phyloP scores from a whole-genome alignment of 768 basidiomycete genomes.

The Filobasidium floriforme region DNA sequence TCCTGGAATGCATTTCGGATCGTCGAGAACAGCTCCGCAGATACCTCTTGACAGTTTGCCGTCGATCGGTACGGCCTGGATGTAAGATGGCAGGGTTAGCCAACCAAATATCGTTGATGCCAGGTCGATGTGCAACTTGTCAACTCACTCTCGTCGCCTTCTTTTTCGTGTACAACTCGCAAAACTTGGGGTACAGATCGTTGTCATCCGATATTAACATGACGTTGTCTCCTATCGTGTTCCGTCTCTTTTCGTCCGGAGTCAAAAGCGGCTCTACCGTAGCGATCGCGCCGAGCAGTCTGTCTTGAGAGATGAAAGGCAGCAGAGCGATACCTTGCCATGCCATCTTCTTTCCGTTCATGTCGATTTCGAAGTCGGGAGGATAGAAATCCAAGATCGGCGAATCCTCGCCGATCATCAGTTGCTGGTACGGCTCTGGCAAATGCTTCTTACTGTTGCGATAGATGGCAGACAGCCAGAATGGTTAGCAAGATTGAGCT shows the following conservation, averaged over 20 bases:
- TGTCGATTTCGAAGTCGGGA: slow-evolving; percentile 82
- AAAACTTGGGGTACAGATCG: slow-evolving; percentile 76
- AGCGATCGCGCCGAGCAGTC: slow-evolving; percentile 76
- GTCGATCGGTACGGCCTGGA: slow-evolving; percentile 68
- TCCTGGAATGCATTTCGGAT: slow-evolving; percentile 82
- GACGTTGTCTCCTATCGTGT: slow-evolving; percentile 73
- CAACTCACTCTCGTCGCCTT: slow-evolving; percentile 64
- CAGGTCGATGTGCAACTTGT: too few relatives aligned
- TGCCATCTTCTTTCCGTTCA: slow-evolving; percentile 99
- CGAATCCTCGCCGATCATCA: slow-evolving; percentile 80
- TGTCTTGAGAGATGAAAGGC: slow-evolving; percentile 84
- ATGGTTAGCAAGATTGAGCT: neutral
- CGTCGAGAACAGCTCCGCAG: slow-evolving; percentile 68
- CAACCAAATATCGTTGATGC: neutral
- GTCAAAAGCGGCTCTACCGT: slow-evolving; percentile 54
- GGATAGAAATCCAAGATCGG: slow-evolving; percentile 98
- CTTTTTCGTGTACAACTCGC: slow-evolving; percentile 80
- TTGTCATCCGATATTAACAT: slow-evolving; percentile 79
- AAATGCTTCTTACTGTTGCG: slow-evolving; percentile 70
- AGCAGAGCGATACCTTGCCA: slow-evolving; percentile 98
- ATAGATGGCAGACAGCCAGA: neutral
- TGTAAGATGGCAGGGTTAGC: neutral
- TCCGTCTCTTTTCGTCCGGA: slow-evolving; percentile 74
- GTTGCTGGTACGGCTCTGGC: slow-evolving; percentile 69
- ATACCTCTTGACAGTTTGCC: slow-evolving; percentile 65